These are phyloP conservation scores for Nakazawaea populi DNA, from an alignment of 805 yeast species.

Conservation along the genomic window DNA sequence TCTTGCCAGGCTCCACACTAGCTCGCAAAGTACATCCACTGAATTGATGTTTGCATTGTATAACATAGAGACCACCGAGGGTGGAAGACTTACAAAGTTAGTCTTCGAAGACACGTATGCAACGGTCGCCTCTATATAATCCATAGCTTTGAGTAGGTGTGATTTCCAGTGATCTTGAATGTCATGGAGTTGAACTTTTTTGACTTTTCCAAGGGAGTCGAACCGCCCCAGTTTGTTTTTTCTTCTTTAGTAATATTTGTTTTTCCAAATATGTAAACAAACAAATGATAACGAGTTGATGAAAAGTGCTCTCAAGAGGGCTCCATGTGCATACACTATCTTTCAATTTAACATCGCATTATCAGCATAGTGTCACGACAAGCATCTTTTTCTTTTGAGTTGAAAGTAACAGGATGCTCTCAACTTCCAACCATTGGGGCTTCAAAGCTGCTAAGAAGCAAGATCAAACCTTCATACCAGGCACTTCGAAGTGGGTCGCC, in stretches of 20 bases:
- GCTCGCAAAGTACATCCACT: conserved; percentile 32
- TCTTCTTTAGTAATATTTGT: not conserved
- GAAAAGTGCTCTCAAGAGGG: not conserved
- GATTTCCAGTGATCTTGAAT: too few relatives aligned
- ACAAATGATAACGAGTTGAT: not conserved
- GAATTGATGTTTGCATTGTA: conserved; percentile 31
- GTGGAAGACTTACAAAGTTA: conserved; percentile 32
- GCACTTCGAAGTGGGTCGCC: conserved; percentile 47
- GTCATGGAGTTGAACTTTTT: too few relatives aligned
- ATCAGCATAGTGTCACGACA: too few relatives aligned
- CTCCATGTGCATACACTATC: not conserved
- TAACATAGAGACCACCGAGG: conserved; percentile 28
- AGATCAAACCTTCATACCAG: conserved; percentile 33
- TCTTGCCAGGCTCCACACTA: conserved; percentile 15
- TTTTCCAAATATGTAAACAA: not conserved
- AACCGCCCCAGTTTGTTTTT: not conserved
- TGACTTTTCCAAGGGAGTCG: too few relatives aligned
- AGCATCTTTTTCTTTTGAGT: not conserved
- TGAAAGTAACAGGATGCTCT: not conserved
- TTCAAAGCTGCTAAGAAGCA: conserved; percentile 8
- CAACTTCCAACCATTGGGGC: conserved; percentile 10
- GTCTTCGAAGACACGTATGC: conserved; percentile 19
- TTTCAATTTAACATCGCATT: too few relatives aligned
- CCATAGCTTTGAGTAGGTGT: conserved; percentile 12
- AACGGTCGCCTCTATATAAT: conserved; percentile 17